Percentiles rank a stretch among this genome's conserved stretches.
Conservation (phyloP, 257 asterid species). For the Solanum appendiculatum region DNA sequence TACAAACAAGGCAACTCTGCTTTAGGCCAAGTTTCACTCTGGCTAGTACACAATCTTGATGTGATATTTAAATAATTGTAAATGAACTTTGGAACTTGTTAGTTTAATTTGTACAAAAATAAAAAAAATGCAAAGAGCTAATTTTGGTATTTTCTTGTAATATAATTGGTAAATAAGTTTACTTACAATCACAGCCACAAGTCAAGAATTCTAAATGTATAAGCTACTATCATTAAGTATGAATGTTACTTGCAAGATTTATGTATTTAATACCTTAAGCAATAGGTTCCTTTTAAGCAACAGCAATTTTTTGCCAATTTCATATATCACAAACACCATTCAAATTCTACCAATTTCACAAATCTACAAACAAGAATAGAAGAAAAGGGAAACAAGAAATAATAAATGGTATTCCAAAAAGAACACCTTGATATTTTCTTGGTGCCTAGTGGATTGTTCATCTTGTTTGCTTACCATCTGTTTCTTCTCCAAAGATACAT, state of each 20-base stretch:
- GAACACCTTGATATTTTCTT: background rate
- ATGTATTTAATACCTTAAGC: background rate
- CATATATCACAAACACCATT: background rate
- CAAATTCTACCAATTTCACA: background rate
- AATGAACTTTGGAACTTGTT: background rate
- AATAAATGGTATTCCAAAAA: slow-evolving; percentile 1
- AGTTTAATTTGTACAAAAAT: background rate
- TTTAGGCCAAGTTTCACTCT: background rate
- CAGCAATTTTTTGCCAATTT: background rate
- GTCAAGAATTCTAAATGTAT: background rate
- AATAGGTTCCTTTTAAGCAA: background rate
- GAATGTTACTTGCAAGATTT: background rate
- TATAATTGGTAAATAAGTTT: background rate
- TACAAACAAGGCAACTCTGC: background rate
- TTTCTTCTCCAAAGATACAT: slow-evolving; percentile 4
- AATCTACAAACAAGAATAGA: background rate
- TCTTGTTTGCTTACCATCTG: slow-evolving; percentile 3
- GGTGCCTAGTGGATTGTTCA: slow-evolving; percentile 2
- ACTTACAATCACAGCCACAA: background rate
- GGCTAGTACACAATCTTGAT: background rate
- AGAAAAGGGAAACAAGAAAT: background rate
- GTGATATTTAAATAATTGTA: background rate
- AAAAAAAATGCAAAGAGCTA: background rate
- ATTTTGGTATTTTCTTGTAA: background rate
- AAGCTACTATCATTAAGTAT: background rate